phyloP scores from a whole-genome alignment of 1,139 yeast genomes.

The Zhuliangozyma blackwelliae region DNA sequence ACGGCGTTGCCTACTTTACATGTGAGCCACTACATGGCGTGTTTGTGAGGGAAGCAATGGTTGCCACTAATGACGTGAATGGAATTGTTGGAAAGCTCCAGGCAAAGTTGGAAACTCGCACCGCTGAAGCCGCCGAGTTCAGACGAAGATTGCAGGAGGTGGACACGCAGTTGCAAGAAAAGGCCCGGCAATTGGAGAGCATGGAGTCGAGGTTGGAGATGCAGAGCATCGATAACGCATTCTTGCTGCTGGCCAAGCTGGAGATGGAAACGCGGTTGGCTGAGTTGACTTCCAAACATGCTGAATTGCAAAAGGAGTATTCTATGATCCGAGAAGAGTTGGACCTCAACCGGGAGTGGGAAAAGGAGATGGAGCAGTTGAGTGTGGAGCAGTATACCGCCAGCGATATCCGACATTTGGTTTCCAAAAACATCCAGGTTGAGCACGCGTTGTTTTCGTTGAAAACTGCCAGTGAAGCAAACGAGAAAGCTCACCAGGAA shows the following conservation, averaged over 20 bases:
- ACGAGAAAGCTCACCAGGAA: slow-evolving; percentile 18
- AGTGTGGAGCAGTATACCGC: slow-evolving; percentile 14
- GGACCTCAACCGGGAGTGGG: slow-evolving; percentile 38
- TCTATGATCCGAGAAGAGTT: slow-evolving; percentile 45
- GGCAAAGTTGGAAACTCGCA: slow-evolving; percentile 27
- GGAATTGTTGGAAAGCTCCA: slow-evolving; percentile 44
- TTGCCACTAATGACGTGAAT: neutral
- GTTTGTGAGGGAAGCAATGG: slow-evolving; percentile 40
- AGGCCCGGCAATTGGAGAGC: slow-evolving; percentile 3
- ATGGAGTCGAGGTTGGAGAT: slow-evolving; percentile 46
- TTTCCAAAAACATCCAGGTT: slow-evolving; percentile 28
- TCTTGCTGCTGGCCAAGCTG: slow-evolving; percentile 40
- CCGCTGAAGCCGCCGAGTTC: slow-evolving; percentile 24
- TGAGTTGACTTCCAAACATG: slow-evolving; percentile 31
- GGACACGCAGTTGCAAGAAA: slow-evolving; percentile 12
- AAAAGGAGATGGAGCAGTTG: slow-evolving; percentile 24
- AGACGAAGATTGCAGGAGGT: slow-evolving; percentile 17
- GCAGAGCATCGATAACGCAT: slow-evolving; percentile 51
- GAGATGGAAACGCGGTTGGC: slow-evolving; percentile 26
- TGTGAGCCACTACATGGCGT: slow-evolving; percentile 53
- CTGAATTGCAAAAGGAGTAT: slow-evolving; percentile 36
- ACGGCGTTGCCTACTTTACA: slow-evolving; percentile 60
- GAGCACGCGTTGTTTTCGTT: slow-evolving; percentile 39
- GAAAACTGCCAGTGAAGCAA: slow-evolving; percentile 26
- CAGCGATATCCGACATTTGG: slow-evolving; percentile 17